Base-by-base conservation (phyloP, 2,329 filamentous ascomycete genomes). In the Talaromyces piceae region DNA sequence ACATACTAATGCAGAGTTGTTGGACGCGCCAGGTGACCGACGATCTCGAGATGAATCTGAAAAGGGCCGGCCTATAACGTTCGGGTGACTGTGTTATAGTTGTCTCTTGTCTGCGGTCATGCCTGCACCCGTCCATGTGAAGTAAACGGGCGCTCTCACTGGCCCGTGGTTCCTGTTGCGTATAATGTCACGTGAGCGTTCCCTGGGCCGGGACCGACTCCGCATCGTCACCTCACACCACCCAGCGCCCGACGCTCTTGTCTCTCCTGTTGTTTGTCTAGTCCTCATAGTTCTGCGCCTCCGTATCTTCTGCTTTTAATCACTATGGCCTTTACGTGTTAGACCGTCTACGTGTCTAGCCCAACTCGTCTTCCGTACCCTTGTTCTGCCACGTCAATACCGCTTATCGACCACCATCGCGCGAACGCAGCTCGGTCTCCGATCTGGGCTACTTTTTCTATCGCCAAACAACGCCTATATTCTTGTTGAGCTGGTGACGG, bases 351-450 rank as follows among this genome's bases (percentile, higher is more conserved):
- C n/a, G 60, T 63, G 72, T 73, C 72, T 74, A 63, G 72, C 72
- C 66, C 55, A 20, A 62, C 65, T 64, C 62, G 59, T 63, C 65
- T 61, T 57, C 63, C 58, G 66, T 64, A 67, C 65, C 63, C 62
- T 66, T 61, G 65, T 66, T 70, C 69, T 67, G 71, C 63, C 72
- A 68, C 73, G 70, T 69, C 63, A 62, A 64, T 65, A n/a, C 69
- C 69, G 68, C 20, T 33, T 45, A 22, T 72, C 67, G 59, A 64
- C 67, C 67, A 67, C 71, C 69, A 66, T 67, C 63, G 61, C 68
- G 69, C 67, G 27, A 37, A 31, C 45, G 48, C 46, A 45, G 13
- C 27, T 47, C 13, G 46, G 41, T 53, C 39, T 30, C 11, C 33
- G 25, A 25, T 28, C 44, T 33, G 22, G 20, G 9, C 44, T 30